These are phyloP conservation scores for Dissophora ornata DNA, from an alignment of 192 early-diverging fungal species.

Conservation along the genomic window DNA sequence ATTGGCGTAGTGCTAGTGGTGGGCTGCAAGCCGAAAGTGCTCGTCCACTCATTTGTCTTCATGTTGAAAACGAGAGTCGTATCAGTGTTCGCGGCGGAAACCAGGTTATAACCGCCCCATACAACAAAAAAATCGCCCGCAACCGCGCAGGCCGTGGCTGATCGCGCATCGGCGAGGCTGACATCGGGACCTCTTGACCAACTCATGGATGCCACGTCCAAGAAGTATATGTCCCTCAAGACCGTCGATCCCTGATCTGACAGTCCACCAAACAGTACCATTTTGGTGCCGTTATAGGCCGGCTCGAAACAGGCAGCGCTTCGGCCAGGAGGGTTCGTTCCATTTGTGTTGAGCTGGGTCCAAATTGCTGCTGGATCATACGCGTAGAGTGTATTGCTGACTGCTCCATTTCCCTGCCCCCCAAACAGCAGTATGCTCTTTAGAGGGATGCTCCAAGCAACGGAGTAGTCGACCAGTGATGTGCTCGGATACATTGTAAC, in stretches of 20 bases:
- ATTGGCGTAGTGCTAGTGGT: not conserved
- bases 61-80: not conserved
- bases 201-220: not conserved
- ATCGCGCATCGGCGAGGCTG: not conserved
- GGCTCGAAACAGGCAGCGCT: not conserved
- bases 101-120: constrained; percentile 5
- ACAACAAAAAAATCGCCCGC: not conserved
- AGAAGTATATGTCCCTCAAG: constrained; percentile 11
- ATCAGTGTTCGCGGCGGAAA: too few species aligned
- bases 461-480: not conserved
- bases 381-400: not conserved
- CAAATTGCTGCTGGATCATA: not conserved
- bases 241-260: too few species aligned
- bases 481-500: not conserved
- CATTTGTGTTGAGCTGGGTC: not conserved
- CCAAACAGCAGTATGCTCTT: not conserved
- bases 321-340: not conserved
- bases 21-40: not conserved
- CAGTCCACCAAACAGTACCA: constrained; percentile 12
- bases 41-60: not conserved
- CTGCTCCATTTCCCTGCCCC: not conserved
- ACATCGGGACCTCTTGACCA: not conserved
- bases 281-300: not conserved
- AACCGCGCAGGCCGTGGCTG: not conserved
- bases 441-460: not conserved